Evolutionary conservation across 371 early-diverging fungal genomes (phyloP).

Genomic region (Nematocida ausubeli): DNA sequence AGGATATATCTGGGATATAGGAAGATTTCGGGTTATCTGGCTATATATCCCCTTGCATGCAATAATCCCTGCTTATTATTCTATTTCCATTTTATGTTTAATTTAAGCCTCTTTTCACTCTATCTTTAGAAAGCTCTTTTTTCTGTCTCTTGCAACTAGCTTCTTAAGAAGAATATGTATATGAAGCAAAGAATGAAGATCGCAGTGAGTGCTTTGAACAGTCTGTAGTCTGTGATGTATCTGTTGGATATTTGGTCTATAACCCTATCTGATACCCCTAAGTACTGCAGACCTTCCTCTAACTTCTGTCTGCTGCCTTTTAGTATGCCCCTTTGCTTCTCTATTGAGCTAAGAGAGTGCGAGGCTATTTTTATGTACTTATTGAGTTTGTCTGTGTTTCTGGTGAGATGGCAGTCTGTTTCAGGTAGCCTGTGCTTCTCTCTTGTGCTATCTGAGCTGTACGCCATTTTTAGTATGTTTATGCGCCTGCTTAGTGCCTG

Average conservation of each 20-base stretch:
- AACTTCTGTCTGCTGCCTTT: conserved; percentile 39
- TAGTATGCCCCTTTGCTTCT: conserved; percentile 36
- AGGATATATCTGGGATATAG: too few relatives aligned
- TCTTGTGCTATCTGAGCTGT: neutral
- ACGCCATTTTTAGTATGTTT: conserved; percentile 25
- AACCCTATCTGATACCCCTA: conserved; percentile 42
- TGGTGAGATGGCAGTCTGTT: conserved; percentile 6
- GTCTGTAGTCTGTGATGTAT: conserved; percentile 44
- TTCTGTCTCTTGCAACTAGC: too few relatives aligned
- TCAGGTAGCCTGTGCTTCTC: neutral
- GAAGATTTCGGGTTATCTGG: too few relatives aligned
- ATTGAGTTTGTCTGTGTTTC: conserved; percentile 50
- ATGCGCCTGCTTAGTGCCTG: neutral
- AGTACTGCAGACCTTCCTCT: conserved; percentile 51
- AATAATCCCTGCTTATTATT: neutral
- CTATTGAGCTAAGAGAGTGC: conserved; percentile 44
- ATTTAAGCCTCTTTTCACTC: too few relatives aligned
- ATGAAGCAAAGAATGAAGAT: conserved; percentile 37
- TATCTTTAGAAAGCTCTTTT: too few relatives aligned
- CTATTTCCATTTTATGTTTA: conserved; percentile 1
- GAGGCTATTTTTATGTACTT: conserved; percentile 52
- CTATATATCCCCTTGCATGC: neutral
- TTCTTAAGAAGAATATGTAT: conserved; percentile 34
- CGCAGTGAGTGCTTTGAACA: conserved; percentile 29
- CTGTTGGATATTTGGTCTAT: conserved; percentile 53